Conservation (phyloP, 2,329 filamentous ascomycete genomes). For the Colletotrichum sp. region DNA sequence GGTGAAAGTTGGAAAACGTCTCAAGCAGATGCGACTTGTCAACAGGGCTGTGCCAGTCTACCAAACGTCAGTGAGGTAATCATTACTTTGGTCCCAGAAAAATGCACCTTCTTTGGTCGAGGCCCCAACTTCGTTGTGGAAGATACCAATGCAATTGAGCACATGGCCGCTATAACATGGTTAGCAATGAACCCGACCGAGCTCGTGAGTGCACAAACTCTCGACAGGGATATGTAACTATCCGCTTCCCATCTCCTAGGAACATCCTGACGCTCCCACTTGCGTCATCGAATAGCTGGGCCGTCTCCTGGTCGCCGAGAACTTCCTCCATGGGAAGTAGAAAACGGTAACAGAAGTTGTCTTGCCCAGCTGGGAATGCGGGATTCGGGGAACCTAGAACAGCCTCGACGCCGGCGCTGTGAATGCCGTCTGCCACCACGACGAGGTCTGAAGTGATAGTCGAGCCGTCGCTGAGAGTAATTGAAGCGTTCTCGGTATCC, state of each 20-base stretch:
- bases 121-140: constrained; percentile 28
- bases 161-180: constrained; percentile 28
- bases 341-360: constrained; percentile 42
- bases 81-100: neutral
- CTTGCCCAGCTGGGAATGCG: constrained; percentile 29
- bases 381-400: constrained; percentile 33
- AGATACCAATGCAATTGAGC: constrained; percentile 39
- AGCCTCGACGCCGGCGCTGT: constrained; percentile 34
- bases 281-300: constrained; percentile 14
- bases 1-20: constrained; percentile 32
- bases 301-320: constrained; percentile 30
- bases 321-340: constrained; percentile 36
- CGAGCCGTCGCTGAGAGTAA: constrained; percentile 32
- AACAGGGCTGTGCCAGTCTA: constrained; percentile 24
- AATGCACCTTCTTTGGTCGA: constrained; percentile 1
- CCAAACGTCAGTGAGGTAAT: rapidly evolving
- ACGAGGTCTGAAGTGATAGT: constrained; percentile 40
- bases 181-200: neutral
- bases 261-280: constrained; percentile 20
- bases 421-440: constrained; percentile 51
- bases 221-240: constrained; percentile 39
- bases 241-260: constrained; percentile 23
- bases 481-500: constrained; percentile 28
- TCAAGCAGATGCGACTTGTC: constrained; percentile 31
- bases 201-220: constrained; percentile 25